A percentile compares a stretch with the other conserved stretches of the same genome.
These are phyloP conservation scores for Penicillium coffeae DNA, from an alignment of 495 filamentous ascomycete species.

Conservation along the genomic window DNA sequence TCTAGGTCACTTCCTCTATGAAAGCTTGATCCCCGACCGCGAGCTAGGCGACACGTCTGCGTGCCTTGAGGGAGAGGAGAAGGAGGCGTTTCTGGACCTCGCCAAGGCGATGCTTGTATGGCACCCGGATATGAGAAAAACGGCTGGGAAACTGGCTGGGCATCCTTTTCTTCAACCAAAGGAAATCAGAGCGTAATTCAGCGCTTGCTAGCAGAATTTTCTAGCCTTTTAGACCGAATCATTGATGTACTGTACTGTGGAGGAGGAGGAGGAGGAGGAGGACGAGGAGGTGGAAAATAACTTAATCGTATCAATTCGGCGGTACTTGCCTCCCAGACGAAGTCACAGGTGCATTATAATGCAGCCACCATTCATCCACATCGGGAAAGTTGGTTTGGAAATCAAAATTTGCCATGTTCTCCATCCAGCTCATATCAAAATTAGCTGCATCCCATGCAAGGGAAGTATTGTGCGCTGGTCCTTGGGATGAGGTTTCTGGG, in stretches of 20 bases:
- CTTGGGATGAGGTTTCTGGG: not conserved
- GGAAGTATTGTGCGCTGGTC: constrained; percentile 9
- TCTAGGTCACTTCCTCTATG: constrained; percentile 33
- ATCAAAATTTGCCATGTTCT: constrained; percentile 30
- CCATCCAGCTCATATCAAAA: constrained; percentile 27
- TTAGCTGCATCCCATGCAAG: constrained; percentile 10
- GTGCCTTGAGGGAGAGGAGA: constrained; percentile 36
- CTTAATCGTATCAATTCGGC: too few relatives aligned
- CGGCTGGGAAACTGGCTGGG: constrained; percentile 31
- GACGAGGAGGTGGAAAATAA: too few relatives aligned
- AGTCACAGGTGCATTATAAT: constrained; percentile 23
- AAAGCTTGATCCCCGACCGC: constrained; percentile 31
- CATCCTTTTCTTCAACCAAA: constrained; percentile 39
- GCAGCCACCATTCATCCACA: constrained; percentile 24
- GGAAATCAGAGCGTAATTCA: constrained; percentile 25
- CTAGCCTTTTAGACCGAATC: too few relatives aligned
- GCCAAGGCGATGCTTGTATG: constrained; percentile 39
- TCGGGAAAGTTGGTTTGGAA: constrained; percentile 25
- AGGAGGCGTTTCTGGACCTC: constrained; percentile 39
- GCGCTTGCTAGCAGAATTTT: not conserved
- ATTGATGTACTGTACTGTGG: too few relatives aligned
- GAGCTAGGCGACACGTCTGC: constrained; percentile 29
- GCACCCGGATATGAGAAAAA: constrained; percentile 32
- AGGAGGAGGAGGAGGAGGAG: too few relatives aligned
- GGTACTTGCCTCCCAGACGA: too few relatives aligned